Conservation (phyloP, 2,329 filamentous ascomycete genomes). For the Gnomoniopsis sp. region DNA sequence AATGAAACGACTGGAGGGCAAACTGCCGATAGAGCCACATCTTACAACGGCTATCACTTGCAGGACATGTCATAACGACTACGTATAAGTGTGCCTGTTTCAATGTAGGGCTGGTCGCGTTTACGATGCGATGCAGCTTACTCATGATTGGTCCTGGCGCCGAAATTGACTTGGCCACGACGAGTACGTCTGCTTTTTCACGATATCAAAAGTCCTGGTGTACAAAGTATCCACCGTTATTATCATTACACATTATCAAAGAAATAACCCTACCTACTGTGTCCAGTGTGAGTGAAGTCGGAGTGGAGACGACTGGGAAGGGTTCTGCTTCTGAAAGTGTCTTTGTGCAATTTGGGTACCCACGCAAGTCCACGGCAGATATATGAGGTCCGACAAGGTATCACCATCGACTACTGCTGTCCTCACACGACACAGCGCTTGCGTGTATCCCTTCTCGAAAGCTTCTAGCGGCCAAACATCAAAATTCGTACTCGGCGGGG, state of each 20-base stretch:
- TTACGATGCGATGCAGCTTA: background rate
- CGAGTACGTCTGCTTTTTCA: background rate
- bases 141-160: too few relatives aligned
- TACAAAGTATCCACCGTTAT: background rate
- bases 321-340: background rate
- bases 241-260: background rate
- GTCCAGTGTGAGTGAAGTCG: background rate
- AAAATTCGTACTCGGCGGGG: too few relatives aligned
- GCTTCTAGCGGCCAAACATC: background rate
- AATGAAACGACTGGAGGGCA: background rate
- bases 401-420: background rate
- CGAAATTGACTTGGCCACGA: too few relatives aligned
- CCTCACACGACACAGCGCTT: background rate
- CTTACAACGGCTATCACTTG: background rate
- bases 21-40: background rate
- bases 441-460: background rate
- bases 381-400: background rate
- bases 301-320: background rate
- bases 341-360: too few relatives aligned
- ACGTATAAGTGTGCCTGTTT: background rate
- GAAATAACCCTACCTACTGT: too few relatives aligned
- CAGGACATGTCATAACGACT: too few relatives aligned
- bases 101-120: background rate
- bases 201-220: background rate
- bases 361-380: background rate